These are phyloP conservation scores for Diutina sp. DNA, from an alignment of 1,139 yeast genomes.

Conservation along the genomic window DNA sequence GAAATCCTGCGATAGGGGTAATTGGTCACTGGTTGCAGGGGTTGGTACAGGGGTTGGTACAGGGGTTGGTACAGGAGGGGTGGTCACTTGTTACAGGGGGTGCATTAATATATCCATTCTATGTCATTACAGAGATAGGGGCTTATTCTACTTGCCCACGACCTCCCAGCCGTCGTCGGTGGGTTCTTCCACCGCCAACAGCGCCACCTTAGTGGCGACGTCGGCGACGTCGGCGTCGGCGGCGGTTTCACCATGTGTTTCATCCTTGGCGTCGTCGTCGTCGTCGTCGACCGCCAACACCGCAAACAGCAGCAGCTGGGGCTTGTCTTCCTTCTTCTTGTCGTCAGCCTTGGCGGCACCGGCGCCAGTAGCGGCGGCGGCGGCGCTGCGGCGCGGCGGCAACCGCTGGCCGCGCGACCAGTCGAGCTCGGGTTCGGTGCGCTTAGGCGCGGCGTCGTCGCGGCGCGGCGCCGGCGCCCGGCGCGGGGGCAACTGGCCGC, in stretches of 20 bases:
- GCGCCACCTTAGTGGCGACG: neutral
- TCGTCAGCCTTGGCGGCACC: slow-evolving; percentile 7
- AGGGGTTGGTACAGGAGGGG: no score
- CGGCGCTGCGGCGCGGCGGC: slow-evolving; percentile 8
- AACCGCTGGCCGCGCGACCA: slow-evolving; percentile 14
- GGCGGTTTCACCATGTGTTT: slow-evolving; percentile 10
- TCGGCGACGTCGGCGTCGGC: neutral
- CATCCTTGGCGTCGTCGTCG: slow-evolving; percentile 45
- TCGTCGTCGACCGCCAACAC: slow-evolving; percentile 49
- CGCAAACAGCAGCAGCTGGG: slow-evolving; percentile 48
- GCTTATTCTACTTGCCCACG: neutral
- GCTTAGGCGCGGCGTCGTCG: neutral
- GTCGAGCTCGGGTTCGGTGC: slow-evolving; percentile 6
- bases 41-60: no score
- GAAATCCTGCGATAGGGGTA: no score
- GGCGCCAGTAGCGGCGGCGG: slow-evolving; percentile 1
- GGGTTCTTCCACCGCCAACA: neutral
- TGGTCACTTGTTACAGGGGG: neutral
- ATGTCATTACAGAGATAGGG: neutral
- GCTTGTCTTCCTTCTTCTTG: slow-evolving; percentile 12
- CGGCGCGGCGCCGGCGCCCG: neutral
- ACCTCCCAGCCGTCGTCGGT: slow-evolving; percentile 2
- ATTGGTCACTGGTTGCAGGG: no score
- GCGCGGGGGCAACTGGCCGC: neutral
- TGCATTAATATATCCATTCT: neutral